Base-by-base conservation (phyloP, 345 rosid genomes). In the Sapria himalayana region DNA sequence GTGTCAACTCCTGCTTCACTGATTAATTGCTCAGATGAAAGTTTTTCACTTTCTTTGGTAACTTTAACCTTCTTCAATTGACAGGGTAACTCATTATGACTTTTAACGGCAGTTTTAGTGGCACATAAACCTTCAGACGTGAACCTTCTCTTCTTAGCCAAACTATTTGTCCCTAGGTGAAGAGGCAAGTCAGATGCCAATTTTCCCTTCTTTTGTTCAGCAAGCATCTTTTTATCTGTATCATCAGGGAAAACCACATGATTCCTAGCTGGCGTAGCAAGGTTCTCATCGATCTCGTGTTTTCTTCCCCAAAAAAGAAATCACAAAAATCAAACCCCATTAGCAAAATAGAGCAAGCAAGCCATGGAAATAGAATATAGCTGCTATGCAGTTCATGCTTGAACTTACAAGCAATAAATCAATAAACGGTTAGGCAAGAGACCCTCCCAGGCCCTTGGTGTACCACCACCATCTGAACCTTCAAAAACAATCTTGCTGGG, bases 351-450 rank as follows among this genome's bases (percentile, higher is more conserved):
- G 29, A 23, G 31, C 22, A 52, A 45, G 7, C 19, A 51, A 19
- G 31, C 19, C 5, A 37, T 15, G 9, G 42, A 20, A 41, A 12
- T 55, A 7, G 15, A 19, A 22, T 15, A 37, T 14, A 40, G 13
- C n/a, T n/a, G n/a, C n/a, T 4, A 41, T 16, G 3, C 18, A 18
- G 33, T 38, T 9, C 7, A 20, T 16, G 10, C 13, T 7, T 19
- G 27, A 17, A 55, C 85, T 74, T 60, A 89, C 98, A 64, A 61
- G 71, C 98, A 89, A 62, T 82, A 89, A 55, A 82, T 79, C 25
- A 89, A 60, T 51, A 79, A 43, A 20, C 85, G 93, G 52, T 73
- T 69, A 15, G 61, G 71, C 24, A 89, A 56, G 42, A 89, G 74
- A 48, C 29, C 57, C 44, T 72, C 78, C 98, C 98, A 89, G 20